Conservation (phyloP, 1,284 basidiomycete genomes). For the Gymnopus androsaceus region DNA sequence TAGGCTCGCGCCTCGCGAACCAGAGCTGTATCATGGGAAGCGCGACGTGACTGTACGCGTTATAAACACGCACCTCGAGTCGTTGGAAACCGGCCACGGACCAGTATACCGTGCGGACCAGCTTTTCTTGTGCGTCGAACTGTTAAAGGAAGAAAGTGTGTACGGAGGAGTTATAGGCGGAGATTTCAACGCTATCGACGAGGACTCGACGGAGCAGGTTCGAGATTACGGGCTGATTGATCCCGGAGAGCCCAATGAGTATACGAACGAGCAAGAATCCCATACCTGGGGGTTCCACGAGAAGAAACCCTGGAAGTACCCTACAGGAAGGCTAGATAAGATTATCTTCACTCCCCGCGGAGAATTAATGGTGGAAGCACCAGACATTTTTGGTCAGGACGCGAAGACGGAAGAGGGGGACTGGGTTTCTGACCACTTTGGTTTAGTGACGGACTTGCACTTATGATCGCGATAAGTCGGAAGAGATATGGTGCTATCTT, state of each 20-base stretch:
- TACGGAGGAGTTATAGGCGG: slow-evolving; percentile 63
- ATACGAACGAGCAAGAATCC: slow-evolving; percentile 40
- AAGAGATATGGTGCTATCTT: too few relatives aligned
- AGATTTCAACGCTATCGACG: slow-evolving; percentile 68
- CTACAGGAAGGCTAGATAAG: slow-evolving; percentile 61
- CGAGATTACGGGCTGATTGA: slow-evolving; percentile 51
- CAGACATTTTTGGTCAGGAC: slow-evolving; percentile 57
- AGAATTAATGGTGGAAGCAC: slow-evolving; percentile 50
- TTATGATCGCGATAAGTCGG: not conserved
- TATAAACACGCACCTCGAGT: slow-evolving; percentile 73
- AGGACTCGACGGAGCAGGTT: slow-evolving; percentile 44
- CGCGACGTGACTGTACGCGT: slow-evolving; percentile 52
- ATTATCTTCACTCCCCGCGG: slow-evolving; percentile 54
- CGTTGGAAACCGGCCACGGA: slow-evolving; percentile 41
- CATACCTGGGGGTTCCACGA: slow-evolving; percentile 70
- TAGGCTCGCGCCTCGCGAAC: slow-evolving; percentile 40
- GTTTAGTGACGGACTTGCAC: slow-evolving; percentile 36
- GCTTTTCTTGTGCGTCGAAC: slow-evolving; percentile 48
- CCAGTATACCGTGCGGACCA: slow-evolving; percentile 49
- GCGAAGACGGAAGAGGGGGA: slow-evolving; percentile 33
- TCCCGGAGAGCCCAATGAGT: slow-evolving; percentile 41
- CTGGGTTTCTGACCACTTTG: slow-evolving; percentile 71
- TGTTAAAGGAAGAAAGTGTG: slow-evolving; percentile 28
- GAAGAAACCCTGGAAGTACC: slow-evolving; percentile 34
- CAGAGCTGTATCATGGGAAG: slow-evolving; percentile 25